Conservation (phyloP, 2,329 filamentous ascomycete species). For the Zopfia rhizophila region DNA sequence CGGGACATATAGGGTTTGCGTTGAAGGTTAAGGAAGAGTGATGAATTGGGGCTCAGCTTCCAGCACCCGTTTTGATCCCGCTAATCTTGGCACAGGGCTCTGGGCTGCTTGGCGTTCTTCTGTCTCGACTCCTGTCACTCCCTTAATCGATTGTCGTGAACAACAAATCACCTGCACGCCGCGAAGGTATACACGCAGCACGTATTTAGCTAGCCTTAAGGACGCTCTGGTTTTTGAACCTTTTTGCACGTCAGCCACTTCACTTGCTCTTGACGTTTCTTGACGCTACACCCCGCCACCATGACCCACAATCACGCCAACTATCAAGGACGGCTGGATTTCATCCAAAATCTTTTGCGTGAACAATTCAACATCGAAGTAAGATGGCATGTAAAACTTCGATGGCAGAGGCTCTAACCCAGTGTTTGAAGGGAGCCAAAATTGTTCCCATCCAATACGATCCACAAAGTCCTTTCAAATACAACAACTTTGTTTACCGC, state of each 20-base stretch:
- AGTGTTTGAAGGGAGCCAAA: constrained; percentile 20
- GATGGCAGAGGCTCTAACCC: constrained; percentile 1
- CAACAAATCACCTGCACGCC: too few species aligned
- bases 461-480: constrained; percentile 44
- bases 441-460: constrained; percentile 45
- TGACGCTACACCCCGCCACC: constrained; percentile 20
- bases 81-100: constrained; percentile 6
- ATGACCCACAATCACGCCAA: constrained; percentile 21
- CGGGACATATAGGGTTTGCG: constrained; percentile 10
- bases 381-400: constrained; percentile 14
- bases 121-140: too few species aligned
- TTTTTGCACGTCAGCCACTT: too few species aligned
- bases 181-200: too few species aligned
- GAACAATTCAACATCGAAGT: constrained; percentile 17
- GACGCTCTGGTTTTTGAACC: too few species aligned
- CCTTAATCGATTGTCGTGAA: too few species aligned
- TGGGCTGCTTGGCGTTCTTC: too few species aligned
- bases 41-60: constrained; percentile 7
- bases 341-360: constrained; percentile 22
- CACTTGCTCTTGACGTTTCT: too few species aligned
- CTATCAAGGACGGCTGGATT: constrained; percentile 23
- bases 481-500: constrained; percentile 51
- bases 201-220: too few species aligned
- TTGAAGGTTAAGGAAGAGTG: constrained; percentile 13
- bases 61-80: constrained; percentile 9